Evolutionary conservation across 129 eudicot genomes (phyloP).

Genomic region (Escallonia rubra): DNA sequence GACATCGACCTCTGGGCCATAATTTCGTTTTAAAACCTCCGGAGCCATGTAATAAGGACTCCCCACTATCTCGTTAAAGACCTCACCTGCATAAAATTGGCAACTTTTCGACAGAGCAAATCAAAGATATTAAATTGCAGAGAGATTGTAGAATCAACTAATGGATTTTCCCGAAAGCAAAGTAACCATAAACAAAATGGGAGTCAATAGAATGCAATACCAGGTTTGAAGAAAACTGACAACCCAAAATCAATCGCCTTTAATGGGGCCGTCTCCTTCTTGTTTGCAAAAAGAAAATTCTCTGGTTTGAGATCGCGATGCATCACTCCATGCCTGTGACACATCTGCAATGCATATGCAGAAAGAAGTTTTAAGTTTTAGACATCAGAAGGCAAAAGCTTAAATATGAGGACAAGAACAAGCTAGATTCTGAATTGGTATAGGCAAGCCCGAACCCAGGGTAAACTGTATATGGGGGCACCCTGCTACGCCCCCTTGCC

Average conservation of each 20-base stretch:
- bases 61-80: conserved; percentile 74
- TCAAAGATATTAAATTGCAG: not conserved
- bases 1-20: conserved; percentile 80
- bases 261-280: conserved; percentile 68
- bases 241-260: conserved; percentile 86
- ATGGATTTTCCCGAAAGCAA: not conserved
- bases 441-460: no score
- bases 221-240: conserved; percentile 81
- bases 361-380: no score
- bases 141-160: not conserved
- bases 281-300: conserved; percentile 77
- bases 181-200: not conserved
- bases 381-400: no score
- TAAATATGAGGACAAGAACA: no score
- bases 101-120: not conserved
- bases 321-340: conserved; percentile 76
- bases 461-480: no score
- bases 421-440: no score
- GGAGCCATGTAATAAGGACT: conserved; percentile 97
- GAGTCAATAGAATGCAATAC: conserved; percentile 24
- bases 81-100: conserved; percentile 36
- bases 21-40: conserved; percentile 68
- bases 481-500: no score
- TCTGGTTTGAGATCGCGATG: conserved; percentile 96
- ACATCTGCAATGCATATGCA: conserved; percentile 33